Conservation (phyloP, 208 protist genomes). For the Endotrypanum monterogeii region DNA sequence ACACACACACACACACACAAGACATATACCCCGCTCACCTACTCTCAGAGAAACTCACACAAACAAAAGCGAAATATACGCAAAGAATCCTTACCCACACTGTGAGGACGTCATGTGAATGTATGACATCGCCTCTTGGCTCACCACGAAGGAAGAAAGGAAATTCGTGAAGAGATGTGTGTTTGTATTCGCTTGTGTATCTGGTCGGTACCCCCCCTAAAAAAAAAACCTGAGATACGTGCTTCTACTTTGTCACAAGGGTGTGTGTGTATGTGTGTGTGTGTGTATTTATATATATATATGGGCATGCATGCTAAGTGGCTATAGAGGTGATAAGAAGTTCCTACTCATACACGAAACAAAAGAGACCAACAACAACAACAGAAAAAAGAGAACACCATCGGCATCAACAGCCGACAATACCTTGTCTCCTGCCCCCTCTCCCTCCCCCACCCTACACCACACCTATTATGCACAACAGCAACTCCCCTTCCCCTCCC, state of each 20-base stretch:
- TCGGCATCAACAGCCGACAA: not conserved
- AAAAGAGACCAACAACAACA: not conserved
- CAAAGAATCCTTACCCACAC: too few relatives aligned
- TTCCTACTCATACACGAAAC: conserved; percentile 24
- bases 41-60: too few relatives aligned
- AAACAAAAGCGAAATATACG: too few relatives aligned
- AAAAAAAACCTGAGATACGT: not conserved
- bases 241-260: not conserved
- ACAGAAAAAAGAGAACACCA: not conserved
- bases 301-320: conserved; percentile 1
- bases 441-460: not conserved
- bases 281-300: not conserved
- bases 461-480: not conserved
- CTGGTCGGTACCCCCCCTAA: too few relatives aligned
- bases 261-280: conserved; percentile 6
- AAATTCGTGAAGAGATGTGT: not conserved
- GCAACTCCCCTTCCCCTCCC: not conserved
- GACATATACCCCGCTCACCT: not conserved
- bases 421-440: not conserved
- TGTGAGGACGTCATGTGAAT: not conserved
- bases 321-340: not conserved
- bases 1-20: not conserved
- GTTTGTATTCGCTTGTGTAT: not conserved
- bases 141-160: not conserved
- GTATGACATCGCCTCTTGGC: not conserved